Conservation (phyloP, 768 basidiomycete genomes). For the Leccinum longicurvipes region DNA sequence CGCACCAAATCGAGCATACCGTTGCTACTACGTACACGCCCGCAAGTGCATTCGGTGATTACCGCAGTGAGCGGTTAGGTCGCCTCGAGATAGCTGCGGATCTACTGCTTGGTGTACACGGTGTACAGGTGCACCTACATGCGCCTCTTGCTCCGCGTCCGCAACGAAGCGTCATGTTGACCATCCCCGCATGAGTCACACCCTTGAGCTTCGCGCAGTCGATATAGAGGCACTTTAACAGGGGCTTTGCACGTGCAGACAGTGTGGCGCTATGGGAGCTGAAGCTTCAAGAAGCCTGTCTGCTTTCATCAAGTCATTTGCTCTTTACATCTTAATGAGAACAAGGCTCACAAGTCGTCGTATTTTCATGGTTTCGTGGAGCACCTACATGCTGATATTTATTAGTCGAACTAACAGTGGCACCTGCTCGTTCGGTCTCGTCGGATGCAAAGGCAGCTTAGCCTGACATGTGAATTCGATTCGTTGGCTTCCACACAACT, state of each 20-base stretch:
- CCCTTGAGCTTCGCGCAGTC: neutral
- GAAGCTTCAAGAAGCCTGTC: neutral
- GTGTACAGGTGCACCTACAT: neutral
- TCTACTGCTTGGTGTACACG: neutral
- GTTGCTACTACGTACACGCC: conserved; percentile 1
- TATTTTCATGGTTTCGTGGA: neutral
- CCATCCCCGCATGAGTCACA: neutral
- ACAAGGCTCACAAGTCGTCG: neutral
- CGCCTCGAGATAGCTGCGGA: neutral
- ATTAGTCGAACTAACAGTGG: neutral
- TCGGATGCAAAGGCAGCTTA: neutral
- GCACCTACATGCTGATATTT: neutral
- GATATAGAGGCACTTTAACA: neutral
- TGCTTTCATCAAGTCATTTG: neutral
- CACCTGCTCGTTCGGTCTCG: neutral
- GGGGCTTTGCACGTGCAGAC: neutral
- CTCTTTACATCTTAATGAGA: conserved; percentile 10
- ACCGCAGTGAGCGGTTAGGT: conserved; percentile 2
- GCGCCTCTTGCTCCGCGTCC: neutral
- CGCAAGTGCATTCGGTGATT: conserved; percentile 11
- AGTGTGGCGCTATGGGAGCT: neutral
- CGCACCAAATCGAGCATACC: neutral
- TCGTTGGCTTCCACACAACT: conserved; percentile 17
- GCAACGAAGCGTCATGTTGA: conserved; percentile 6
- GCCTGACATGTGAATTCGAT: conserved; percentile 10